Conservation (phyloP, 2,329 filamentous ascomycete species). For the Colletotrichum nymphaeae region DNA sequence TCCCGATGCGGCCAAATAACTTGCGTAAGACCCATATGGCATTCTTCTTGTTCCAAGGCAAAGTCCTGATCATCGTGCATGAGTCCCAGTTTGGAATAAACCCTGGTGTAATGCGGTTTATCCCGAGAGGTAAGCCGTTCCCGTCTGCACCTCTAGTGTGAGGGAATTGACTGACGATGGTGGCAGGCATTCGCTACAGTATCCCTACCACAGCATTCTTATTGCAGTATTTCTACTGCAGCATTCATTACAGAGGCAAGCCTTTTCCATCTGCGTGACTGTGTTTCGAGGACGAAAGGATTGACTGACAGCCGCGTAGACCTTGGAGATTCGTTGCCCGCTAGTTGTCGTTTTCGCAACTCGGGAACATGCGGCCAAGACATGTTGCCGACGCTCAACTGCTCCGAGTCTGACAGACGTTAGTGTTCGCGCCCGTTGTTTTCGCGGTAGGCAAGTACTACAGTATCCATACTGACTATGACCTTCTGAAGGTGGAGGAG, state of each 20-base stretch:
- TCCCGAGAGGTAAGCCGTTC: slow-evolving; percentile 83
- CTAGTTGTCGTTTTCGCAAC: slow-evolving; percentile 31
- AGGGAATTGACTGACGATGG: slow-evolving; percentile 11
- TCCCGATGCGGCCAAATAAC: slow-evolving; percentile 78
- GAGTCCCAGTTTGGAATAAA: slow-evolving; percentile 83
- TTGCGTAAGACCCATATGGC: slow-evolving; percentile 96
- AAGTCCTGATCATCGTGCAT: slow-evolving; percentile 82
- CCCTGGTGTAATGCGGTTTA: slow-evolving; percentile 91
- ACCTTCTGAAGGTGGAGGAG: slow-evolving; percentile 41
- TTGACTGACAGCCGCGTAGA: too few species aligned
- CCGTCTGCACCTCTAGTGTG: not conserved
- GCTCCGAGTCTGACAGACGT: slow-evolving; percentile 36
- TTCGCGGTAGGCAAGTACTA: too few species aligned
- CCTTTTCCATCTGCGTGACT: too few species aligned
- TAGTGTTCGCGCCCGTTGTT: slow-evolving; percentile 35
- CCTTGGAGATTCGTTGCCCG: slow-evolving; percentile 34
- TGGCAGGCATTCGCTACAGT: slow-evolving; percentile 86
- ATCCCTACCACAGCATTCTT: too few species aligned
- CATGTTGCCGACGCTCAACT: slow-evolving; percentile 33
- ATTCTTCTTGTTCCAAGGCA: slow-evolving; percentile 89
- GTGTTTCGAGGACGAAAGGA: too few species aligned
- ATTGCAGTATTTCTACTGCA: too few species aligned
- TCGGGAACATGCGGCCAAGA: slow-evolving; percentile 30
- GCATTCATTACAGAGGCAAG: too few species aligned
- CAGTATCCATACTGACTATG: slow-evolving; percentile 84